Conservation (phyloP, 148 eudicot species). For the Suaeda aralocaspica region DNA sequence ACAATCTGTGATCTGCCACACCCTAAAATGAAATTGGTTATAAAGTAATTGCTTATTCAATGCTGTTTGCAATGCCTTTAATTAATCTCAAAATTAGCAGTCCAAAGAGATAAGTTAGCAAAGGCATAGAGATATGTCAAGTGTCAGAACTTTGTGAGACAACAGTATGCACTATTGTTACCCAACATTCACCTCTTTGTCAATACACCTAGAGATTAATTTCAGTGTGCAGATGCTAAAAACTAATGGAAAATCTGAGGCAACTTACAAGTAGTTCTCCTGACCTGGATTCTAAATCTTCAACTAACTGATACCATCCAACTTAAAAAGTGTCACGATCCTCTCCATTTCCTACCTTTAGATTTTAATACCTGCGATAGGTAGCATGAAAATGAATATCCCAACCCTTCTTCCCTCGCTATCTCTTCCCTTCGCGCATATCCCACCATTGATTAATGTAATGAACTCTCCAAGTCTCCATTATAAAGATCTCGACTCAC, state of each 20-base stretch:
- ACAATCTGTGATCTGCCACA: too few relatives aligned
- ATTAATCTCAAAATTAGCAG: neutral
- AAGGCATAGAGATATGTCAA: too few relatives aligned
- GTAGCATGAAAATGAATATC: too few relatives aligned
- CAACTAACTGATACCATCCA: neutral
- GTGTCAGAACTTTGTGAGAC: neutral
- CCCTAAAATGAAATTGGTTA: neutral
- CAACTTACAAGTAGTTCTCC: neutral
- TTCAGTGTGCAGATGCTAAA: neutral
- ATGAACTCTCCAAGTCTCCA: too few relatives aligned
- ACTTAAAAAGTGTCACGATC: neutral
- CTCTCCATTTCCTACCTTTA: too few relatives aligned
- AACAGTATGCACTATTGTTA: neutral
- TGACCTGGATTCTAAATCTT: neutral
- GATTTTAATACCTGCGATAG: too few relatives aligned
- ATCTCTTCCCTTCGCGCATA: too few relatives aligned
- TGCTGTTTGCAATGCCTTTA: neutral
- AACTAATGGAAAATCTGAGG: neutral
- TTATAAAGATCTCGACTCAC: too few relatives aligned
- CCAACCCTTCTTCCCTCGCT: too few relatives aligned
- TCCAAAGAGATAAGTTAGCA: too few relatives aligned
- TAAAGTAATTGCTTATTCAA: neutral
- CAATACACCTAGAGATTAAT: neutral
- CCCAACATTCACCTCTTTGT: neutral
- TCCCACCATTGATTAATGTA: too few relatives aligned